These are phyloP conservation scores for Linanthus parryae DNA, from an alignment of 148 eudicot genomes.

Conservation along the genomic window DNA sequence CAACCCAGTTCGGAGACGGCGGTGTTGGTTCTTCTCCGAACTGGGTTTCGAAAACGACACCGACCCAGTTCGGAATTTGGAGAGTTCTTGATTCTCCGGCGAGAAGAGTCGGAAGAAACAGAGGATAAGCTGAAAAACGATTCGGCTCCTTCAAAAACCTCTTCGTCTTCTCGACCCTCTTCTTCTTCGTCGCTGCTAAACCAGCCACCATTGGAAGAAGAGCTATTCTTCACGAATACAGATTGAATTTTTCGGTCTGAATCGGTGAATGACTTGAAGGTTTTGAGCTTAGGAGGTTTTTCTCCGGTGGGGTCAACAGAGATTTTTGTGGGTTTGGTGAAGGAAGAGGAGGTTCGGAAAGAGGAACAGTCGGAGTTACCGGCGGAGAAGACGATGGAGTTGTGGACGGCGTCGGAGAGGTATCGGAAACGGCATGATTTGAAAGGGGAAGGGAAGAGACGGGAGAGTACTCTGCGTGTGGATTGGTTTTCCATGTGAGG, in stretches of 20 bases:
- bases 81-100: neutral
- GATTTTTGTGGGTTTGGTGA: neutral
- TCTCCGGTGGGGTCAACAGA: too few species aligned
- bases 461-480: conserved; percentile 13
- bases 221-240: conserved; percentile 14
- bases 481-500: conserved; percentile 19
- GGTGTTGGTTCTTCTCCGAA: neutral
- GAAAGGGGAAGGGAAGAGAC: conserved; percentile 18
- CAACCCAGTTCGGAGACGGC: neutral
- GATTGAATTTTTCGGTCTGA: too few species aligned
- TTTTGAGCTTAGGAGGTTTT: too few species aligned
- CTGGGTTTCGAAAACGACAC: neutral
- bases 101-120: conserved; percentile 17
- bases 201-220: conserved; percentile 21
- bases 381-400: conserved; percentile 8
- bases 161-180: neutral
- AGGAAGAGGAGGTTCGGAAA: neutral
- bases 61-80: too few species aligned
- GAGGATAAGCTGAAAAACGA: conserved; percentile 22
- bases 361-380: neutral
- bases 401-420: conserved; percentile 18
- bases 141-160: conserved; percentile 5
- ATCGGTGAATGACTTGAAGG: too few species aligned
- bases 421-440: conserved; percentile 18
- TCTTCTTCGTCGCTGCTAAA: conserved; percentile 27